Evolutionary conservation across 768 basidiomycete genomes (phyloP), one percentile per base, ranked within the genome.

Genomic region (Russula compacta): DNA sequence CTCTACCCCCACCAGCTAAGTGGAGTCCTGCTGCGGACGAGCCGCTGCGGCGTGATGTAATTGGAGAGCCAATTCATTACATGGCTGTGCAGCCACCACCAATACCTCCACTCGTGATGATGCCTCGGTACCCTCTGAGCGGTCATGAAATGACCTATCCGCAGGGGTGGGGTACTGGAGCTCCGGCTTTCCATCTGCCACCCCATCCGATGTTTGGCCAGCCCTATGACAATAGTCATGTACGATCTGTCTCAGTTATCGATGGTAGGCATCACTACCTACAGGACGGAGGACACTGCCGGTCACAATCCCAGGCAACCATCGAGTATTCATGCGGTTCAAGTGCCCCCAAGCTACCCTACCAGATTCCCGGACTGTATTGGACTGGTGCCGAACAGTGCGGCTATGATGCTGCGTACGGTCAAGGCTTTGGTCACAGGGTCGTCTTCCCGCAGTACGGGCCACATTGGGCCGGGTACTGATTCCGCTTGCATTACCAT

Each of bases 11-110:
- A 24, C 88, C 89, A 24, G 83, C 88, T 2, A 84, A 84, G 71
- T 91, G 89, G 89, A 88, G 87, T 68, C 88, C 89, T 51, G 79
- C 83, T 12, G 85, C 79, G n/a, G 87, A 88, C 66, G 89, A 89
- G 66, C 88, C 86, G 17, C 81, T 90, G 59, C 71, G 81, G 35
- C 79, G 83, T 38, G 77, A 81, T 55, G 73, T 75, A 56, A 79
- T 77, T 66, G 76, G 83, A 55, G 70, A 71, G 44, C 80, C 73
- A 58, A 81, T 80, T 2, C 79, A 83, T 46, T 89, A 89, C 60
- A 75, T 86, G 46, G 86, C 85, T 15, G 81, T 85, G 36, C 84
- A 83, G 58, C 77, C 85, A 17, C 71, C 81, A 19, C 70, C 78
- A 35, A 67, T 74, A 29, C 70, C 75, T 36, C 74, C 72, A 56